Percentiles rank a stretch among this genome's conserved stretches.
phyloP scores from a whole-genome alignment of 257 asterid species.

The Haberlea rhodopensis region DNA sequence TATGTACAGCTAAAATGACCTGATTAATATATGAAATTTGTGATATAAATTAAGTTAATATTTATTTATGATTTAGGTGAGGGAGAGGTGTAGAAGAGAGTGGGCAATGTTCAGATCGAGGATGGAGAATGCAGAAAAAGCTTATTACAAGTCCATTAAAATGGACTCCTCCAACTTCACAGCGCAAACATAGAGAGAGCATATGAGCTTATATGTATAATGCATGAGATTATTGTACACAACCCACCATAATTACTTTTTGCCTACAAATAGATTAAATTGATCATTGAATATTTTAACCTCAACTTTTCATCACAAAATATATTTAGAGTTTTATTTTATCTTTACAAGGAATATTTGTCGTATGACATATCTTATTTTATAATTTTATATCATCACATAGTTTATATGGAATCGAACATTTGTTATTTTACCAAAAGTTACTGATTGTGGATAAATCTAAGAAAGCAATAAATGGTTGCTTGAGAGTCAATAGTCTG shows the following conservation, averaged over 20 bases:
- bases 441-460: no score
- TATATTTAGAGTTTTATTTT: no score
- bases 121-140: conserved; percentile 59
- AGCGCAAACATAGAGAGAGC: conserved; percentile 5
- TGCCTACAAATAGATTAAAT: neutral
- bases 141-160: conserved; percentile 52
- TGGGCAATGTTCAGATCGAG: conserved; percentile 74
- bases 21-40: neutral
- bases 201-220: neutral
- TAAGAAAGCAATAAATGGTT: no score
- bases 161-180: conserved; percentile 38
- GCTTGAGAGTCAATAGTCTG: no score
- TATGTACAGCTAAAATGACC: conserved; percentile 22
- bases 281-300: no score
- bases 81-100: conserved; percentile 62
- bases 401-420: no score
- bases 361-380: no score
- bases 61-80: conserved; percentile 50
- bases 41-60: no score
- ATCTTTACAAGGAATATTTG: no score
- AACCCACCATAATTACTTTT: neutral
- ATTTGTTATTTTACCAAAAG: no score
- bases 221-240: neutral
- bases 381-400: no score
- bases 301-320: no score